Base-by-base conservation (phyloP, 2,329 filamentous ascomycete species). In the Cercospora zeina region DNA sequence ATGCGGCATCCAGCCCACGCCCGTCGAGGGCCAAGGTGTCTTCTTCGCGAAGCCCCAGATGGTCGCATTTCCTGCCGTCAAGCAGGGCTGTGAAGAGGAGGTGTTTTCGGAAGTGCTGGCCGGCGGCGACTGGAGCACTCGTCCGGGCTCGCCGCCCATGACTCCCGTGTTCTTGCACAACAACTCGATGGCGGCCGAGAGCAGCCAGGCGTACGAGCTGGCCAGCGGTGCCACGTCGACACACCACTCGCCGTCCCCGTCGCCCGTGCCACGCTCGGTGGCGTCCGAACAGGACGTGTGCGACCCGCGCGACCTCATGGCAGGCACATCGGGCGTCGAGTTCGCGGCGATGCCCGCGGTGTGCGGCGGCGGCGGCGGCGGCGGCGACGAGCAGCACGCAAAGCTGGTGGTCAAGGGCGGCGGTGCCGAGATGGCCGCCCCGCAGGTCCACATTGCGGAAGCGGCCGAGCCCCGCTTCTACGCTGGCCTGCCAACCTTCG, bases 221-320 rank as follows among this genome's bases (percentile, higher is more conserved):
- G 89, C 89, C 69, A 84, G 87, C 58, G 83, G 81, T 68, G 87
- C 89, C 50, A 93, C 89, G 81, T 90, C 91, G 68, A 62, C 57
- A n/a, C 65, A 66, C n/a, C 62, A 68, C 56, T 96, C 91, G 30
- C 91, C 92, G 19, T 96, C 91, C 33, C 91, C 92, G 16, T 89
- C 90, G 53, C 90, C 91, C 31, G 87, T 90, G 67, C 87, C 90
- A 69, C 82, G 84, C 70, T 86, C 89, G 60, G 80, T 88, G 74
- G 80, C 83, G 50, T 86, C 87, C 1, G 89, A 91, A 72, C 70
- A 74, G 45, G 88, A 91, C 75, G 83, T 91, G 69, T 96, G 93
- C 77, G 93, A 97, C 74, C 93, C 93, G 34, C 88, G 93, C 73
- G 91, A 96, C 74, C 80, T 97, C 67, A 96, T 90, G 19, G 90